Conservation (phyloP, 2,329 filamentous ascomycete species). For the Hortaea werneckii region DNA sequence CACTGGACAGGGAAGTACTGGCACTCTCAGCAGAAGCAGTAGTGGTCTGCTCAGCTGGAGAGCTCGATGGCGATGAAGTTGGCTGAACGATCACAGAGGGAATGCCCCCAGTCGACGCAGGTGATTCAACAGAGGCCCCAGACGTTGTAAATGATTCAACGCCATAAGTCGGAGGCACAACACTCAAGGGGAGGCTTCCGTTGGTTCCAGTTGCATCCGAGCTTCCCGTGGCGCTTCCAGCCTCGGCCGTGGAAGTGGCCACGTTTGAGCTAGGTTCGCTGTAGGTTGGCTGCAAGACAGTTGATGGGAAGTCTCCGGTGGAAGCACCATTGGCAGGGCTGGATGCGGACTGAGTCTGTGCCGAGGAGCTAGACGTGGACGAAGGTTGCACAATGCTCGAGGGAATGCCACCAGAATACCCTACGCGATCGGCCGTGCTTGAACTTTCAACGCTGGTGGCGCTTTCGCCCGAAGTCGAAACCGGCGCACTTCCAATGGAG, state of each 20-base stretch:
- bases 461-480: background rate
- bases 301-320: conserved; percentile 5
- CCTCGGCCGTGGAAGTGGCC: background rate
- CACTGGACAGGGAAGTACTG: background rate
- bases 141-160: background rate
- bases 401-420: conserved; percentile 6
- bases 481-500: background rate
- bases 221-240: background rate
- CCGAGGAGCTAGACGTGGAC: background rate
- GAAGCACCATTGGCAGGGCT: conserved; percentile 2
- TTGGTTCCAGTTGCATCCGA: background rate
- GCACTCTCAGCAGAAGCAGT: background rate
- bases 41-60: background rate
- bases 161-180: background rate
- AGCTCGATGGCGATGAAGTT: conserved; percentile 1
- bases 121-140: background rate
- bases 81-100: conserved; percentile 8
- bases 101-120: conserved; percentile 6
- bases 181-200: background rate
- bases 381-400: background rate
- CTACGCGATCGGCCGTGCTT: background rate
- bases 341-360: background rate
- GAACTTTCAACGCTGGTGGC: background rate
- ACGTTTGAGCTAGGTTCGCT: background rate
- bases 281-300: conserved; percentile 1